A percentile compares a stretch with the other conserved stretches of the same genome.
These are phyloP conservation scores for Emmonsiellopsis sp. DNA, from an alignment of 2,329 filamentous ascomycete species.

Conservation along the genomic window DNA sequence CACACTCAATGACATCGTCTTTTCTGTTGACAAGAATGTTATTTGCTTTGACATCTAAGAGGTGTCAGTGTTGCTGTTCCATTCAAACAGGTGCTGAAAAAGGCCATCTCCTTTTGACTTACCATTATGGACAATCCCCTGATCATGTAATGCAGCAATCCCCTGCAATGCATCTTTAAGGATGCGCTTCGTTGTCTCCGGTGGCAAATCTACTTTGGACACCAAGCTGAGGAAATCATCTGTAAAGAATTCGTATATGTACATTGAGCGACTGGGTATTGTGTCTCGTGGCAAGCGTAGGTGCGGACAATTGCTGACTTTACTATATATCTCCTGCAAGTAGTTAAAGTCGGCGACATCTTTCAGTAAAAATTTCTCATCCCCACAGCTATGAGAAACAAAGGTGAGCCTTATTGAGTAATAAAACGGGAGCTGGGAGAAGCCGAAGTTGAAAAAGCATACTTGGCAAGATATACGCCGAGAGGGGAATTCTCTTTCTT, in stretches of 20 bases:
- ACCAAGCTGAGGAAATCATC: too few relatives aligned
- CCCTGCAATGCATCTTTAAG: neutral
- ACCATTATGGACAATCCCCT: too few relatives aligned
- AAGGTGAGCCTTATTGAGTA: too few relatives aligned
- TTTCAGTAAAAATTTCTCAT: constrained; percentile 13
- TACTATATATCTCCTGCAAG: constrained; percentile 6
- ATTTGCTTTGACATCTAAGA: constrained; percentile 24
- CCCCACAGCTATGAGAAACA: neutral
- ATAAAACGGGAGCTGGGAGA: neutral
- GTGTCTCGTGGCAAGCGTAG: too few relatives aligned
- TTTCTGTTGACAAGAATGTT: constrained; percentile 24
- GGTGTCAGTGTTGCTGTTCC: too few relatives aligned
- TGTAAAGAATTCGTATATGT: too few relatives aligned
- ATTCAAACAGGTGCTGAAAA: too few relatives aligned
- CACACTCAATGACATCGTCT: constrained; percentile 9
- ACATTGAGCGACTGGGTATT: too few relatives aligned
- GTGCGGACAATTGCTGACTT: too few relatives aligned
- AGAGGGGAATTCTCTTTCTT: constrained; percentile 10
- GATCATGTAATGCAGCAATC: too few relatives aligned
- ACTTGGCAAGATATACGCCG: constrained; percentile 7
- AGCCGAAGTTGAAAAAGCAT: constrained; percentile 10
- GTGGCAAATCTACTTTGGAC: neutral
- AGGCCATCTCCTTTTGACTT: too few relatives aligned
- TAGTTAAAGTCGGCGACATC: constrained; percentile 11
- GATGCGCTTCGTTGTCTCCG: neutral